Percentiles rank a stretch among this genome's conserved stretches.
phyloP scores from a whole-genome alignment of 1,139 yeast species.

The Debaryomycetaceae sp. region DNA sequence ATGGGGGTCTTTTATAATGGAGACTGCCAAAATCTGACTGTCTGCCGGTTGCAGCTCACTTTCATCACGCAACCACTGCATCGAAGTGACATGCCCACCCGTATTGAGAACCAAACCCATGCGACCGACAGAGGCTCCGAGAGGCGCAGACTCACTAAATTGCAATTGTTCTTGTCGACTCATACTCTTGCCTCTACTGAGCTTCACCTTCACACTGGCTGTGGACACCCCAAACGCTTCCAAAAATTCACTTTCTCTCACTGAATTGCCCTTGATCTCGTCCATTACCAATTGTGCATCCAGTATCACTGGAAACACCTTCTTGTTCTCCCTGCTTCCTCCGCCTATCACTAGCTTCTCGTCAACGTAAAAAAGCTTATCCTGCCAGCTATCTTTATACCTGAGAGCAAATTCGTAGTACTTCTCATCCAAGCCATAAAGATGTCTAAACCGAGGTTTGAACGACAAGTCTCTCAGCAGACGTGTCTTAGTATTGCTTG shows the following conservation, averaged over 20 bases:
- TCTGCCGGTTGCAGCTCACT: slow-evolving; percentile 6
- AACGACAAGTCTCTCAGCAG: slow-evolving; percentile 27
- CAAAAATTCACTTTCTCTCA: not conserved
- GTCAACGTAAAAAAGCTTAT: slow-evolving; percentile 27
- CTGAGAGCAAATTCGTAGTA: slow-evolving; percentile 21
- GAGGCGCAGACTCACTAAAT: slow-evolving; percentile 7
- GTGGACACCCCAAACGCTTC: not conserved
- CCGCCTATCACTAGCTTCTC: slow-evolving; percentile 17
- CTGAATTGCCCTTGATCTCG: not conserved
- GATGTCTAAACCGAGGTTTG: slow-evolving; percentile 31
- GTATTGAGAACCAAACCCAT: slow-evolving; percentile 46
- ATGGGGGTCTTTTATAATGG: slow-evolving; percentile 33
- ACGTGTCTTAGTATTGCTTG: not conserved
- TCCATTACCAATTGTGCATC: not conserved
- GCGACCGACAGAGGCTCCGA: slow-evolving; percentile 21
- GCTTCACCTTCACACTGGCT: not conserved
- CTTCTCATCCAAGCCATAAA: slow-evolving; percentile 32
- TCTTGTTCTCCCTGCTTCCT: not conserved
- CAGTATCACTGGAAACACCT: not conserved
- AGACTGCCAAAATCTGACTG: slow-evolving; percentile 47
- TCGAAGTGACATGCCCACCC: slow-evolving; percentile 54
- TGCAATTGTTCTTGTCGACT: not conserved
- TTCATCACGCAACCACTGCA: slow-evolving; percentile 50
- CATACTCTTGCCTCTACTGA: not conserved
- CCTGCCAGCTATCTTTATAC: slow-evolving; percentile 35